phyloP scores from a whole-genome alignment of 768 basidiomycete genomes.

The Leccinum disarticulatum region DNA sequence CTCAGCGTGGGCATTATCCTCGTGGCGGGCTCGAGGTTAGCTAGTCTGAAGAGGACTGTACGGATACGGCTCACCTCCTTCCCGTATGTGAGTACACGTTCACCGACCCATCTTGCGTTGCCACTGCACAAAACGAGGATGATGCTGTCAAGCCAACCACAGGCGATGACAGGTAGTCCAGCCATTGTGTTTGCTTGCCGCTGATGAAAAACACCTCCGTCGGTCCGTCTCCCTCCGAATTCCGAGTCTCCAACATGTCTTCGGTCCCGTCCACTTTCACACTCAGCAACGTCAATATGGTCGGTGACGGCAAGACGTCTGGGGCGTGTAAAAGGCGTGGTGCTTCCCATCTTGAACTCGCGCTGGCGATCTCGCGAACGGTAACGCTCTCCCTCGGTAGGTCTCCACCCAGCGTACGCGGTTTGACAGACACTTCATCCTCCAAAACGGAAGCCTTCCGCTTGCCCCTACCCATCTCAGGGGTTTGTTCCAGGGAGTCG shows the following conservation, averaged over 20 bases:
- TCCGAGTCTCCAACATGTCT: constrained; percentile 73
- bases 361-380: constrained; percentile 52
- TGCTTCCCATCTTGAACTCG: constrained; percentile 14
- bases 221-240: constrained; percentile 64
- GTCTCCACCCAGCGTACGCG: constrained; percentile 71
- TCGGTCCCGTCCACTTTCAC: constrained; percentile 64
- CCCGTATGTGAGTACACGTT: constrained; percentile 84
- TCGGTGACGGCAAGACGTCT: constrained; percentile 44
- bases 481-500: constrained; percentile 50
- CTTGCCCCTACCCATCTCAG: constrained; percentile 45
- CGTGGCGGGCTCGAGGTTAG: constrained; percentile 3
- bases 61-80: constrained; percentile 55
- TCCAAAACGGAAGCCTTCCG: constrained; percentile 50
- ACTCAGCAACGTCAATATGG: constrained; percentile 59
- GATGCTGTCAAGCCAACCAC: constrained; percentile 69
- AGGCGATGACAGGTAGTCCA: constrained; percentile 82
- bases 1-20: constrained; percentile 79
- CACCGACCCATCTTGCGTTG: constrained; percentile 76
- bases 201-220: constrained; percentile 67
- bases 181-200: constrained; percentile 77
- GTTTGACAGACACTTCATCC: constrained; percentile 37
- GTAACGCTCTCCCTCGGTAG: constrained; percentile 48
- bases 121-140: constrained; percentile 67
- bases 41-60: not conserved
- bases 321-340: constrained; percentile 21